Conservation (phyloP, 768 basidiomycete species). For the Calvatia gigantea region DNA sequence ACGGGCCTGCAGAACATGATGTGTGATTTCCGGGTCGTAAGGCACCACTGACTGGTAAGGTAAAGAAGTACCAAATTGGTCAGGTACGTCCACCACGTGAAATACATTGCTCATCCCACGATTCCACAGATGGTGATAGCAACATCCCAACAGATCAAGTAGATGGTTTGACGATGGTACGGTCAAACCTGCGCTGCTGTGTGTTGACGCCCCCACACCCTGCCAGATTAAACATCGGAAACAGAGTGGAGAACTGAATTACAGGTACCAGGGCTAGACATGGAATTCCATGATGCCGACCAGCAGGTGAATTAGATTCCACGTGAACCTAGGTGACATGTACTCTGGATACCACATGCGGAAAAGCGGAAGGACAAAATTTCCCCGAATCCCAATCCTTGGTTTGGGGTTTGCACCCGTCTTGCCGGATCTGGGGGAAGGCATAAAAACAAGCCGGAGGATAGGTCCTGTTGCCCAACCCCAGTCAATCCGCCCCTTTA, state of each 20-base stretch:
- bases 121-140: neutral
- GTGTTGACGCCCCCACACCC: neutral
- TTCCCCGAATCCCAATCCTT: conserved; percentile 25
- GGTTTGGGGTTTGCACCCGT: conserved; percentile 30
- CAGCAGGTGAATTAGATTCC: conserved; percentile 11
- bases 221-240: neutral
- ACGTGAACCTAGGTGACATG: conserved; percentile 26
- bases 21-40: conserved; percentile 3
- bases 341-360: conserved; percentile 28
- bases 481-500: conserved; percentile 21
- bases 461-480: conserved; percentile 18
- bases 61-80: conserved; percentile 9
- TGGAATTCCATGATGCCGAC: conserved; percentile 10
- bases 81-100: conserved; percentile 10
- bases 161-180: neutral
- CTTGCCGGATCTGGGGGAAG: conserved; percentile 24
- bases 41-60: conserved; percentile 16
- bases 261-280: neutral
- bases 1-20: neutral
- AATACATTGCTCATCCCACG: conserved; percentile 6
- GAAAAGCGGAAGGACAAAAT: conserved; percentile 33
- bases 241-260: conserved; percentile 2
- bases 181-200: neutral
- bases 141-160: conserved; percentile 1
- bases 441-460: conserved; percentile 32